Conservation (phyloP, 768 basidiomycete species). For the Infundibulicybe gibba region DNA sequence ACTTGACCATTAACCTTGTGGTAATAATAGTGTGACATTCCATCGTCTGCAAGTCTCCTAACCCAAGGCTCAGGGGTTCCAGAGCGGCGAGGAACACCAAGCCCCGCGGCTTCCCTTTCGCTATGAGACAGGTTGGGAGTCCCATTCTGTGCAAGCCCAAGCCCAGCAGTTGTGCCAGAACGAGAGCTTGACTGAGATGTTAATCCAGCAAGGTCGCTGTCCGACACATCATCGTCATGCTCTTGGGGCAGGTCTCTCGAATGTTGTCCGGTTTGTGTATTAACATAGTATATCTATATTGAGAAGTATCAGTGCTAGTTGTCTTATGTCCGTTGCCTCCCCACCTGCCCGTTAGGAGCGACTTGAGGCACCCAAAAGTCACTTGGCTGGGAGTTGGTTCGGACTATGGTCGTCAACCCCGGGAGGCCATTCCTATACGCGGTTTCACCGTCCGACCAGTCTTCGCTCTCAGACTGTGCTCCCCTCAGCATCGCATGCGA, state of each 20-base stretch:
- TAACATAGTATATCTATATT: slow-evolving; percentile 88
- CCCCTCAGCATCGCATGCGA: slow-evolving; percentile 44
- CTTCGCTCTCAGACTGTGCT: slow-evolving; percentile 44
- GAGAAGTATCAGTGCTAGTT: not conserved
- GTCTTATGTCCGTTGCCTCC: not conserved
- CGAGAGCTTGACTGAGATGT: slow-evolving; percentile 57
- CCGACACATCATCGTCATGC: slow-evolving; percentile 59
- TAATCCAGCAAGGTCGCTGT: slow-evolving; percentile 58
- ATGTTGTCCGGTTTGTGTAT: slow-evolving; percentile 81
- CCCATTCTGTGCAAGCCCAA: slow-evolving; percentile 40
- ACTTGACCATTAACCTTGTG: slow-evolving; percentile 68
- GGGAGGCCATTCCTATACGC: slow-evolving; percentile 29
- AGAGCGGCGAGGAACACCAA: slow-evolving; percentile 55
- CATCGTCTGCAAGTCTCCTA: slow-evolving; percentile 77
- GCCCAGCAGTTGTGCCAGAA: slow-evolving; percentile 47
- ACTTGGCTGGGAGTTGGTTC: slow-evolving; percentile 42
- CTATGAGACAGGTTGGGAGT: slow-evolving; percentile 30
- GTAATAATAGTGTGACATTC: slow-evolving; percentile 73
- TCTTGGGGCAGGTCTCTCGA: slow-evolving; percentile 83
- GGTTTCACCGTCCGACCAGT: slow-evolving; percentile 54
- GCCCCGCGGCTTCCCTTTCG: slow-evolving; percentile 44
- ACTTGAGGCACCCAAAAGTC: slow-evolving; percentile 94
- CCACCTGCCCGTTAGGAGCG: slow-evolving; percentile 79
- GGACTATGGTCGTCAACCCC: slow-evolving; percentile 23
- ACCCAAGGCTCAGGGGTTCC: slow-evolving; percentile 83